Conservation (phyloP, 2,329 filamentous ascomycete genomes). For the Aspergillus pseudoglaucus region DNA sequence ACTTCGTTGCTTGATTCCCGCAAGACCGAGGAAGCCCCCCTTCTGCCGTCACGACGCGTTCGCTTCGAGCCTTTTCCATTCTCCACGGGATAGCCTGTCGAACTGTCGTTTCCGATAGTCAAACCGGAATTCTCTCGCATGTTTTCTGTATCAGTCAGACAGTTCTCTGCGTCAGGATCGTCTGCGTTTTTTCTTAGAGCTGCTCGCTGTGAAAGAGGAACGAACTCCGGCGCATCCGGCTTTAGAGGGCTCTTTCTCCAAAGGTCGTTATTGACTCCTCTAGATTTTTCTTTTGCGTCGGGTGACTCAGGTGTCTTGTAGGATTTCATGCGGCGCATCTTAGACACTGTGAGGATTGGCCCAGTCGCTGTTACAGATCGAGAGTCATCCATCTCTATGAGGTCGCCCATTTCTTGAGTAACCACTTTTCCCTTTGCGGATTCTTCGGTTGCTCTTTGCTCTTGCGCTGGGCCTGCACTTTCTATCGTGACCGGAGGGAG, state of each 20-base stretch:
- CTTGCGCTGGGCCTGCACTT: not conserved
- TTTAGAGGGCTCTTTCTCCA: slow-evolving; percentile 18
- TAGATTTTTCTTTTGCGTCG: not conserved
- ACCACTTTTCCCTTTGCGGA: not conserved
- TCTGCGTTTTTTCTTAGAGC: no score
- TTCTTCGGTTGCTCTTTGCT: not conserved
- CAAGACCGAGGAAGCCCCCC: not conserved
- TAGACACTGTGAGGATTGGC: not conserved
- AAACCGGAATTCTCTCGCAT: not conserved
- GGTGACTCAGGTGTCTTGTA: not conserved
- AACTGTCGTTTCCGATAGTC: not conserved
- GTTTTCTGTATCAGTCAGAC: not conserved
- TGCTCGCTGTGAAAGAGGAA: slow-evolving; percentile 18
- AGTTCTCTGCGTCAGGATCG: not conserved
- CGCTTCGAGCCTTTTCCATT: not conserved
- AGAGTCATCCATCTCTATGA: not conserved
- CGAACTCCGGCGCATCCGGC: slow-evolving; percentile 37
- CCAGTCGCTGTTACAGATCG: not conserved
- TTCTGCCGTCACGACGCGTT: not conserved
- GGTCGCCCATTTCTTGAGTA: not conserved
- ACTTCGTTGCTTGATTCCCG: not conserved
- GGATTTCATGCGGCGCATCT: not conserved
- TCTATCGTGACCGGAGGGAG: not conserved
- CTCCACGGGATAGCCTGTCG: no score
- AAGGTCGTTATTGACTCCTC: not conserved